Conservation (phyloP, 1,139 yeast species). For the Groenewaldozyma sp. region DNA sequence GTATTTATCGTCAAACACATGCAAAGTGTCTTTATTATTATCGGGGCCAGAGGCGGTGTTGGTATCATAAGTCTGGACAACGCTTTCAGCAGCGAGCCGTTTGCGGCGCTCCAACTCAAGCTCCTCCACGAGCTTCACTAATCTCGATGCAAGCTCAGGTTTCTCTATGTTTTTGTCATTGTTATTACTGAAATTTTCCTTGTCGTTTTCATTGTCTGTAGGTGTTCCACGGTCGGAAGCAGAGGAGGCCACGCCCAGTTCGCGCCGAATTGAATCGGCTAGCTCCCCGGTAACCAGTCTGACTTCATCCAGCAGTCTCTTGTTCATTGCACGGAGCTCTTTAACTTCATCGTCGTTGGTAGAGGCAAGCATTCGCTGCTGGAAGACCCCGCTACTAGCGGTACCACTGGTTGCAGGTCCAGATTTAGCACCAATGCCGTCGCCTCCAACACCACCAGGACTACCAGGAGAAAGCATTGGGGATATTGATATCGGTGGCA, state of each 20-base stretch:
- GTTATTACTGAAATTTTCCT: constrained; percentile 1
- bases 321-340: constrained; percentile 16
- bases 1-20: constrained; percentile 9
- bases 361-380: not conserved
- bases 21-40: constrained; percentile 4
- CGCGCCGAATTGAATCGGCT: constrained; percentile 31
- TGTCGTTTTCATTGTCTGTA: not conserved
- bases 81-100: constrained; percentile 22
- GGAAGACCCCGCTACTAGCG: constrained; percentile 1
- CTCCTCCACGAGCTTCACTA: constrained; percentile 23
- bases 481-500: not conserved
- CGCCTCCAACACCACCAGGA: not conserved
- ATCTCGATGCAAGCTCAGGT: constrained; percentile 17
- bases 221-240: not conserved
- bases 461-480: not conserved
- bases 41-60: not conserved
- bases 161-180: constrained; percentile 5
- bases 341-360: constrained; percentile 6
- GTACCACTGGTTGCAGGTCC: constrained; percentile 1
- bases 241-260: constrained; percentile 21
- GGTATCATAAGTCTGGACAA: constrained; percentile 3
- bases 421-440: not conserved
- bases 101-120: constrained; percentile 29
- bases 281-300: constrained; percentile 30
- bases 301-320: constrained; percentile 26